Evolutionary conservation across 2,329 filamentous ascomycete species (phyloP), one percentile per base, ranked within the genome.

Genomic region (Penicillium expansum): DNA sequence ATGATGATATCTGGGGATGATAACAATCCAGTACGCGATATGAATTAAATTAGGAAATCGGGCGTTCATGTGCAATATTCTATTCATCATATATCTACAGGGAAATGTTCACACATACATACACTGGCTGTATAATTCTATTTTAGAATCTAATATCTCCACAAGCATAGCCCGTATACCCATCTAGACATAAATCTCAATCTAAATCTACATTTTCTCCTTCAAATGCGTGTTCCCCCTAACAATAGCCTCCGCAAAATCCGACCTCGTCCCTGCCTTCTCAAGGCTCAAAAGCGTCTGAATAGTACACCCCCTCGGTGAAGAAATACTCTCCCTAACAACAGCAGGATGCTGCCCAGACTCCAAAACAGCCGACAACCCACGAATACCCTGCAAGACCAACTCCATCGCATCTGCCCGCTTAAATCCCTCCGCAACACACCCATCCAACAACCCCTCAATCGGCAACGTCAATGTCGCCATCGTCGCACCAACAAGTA

Each of bases 221-320:
- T 59, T 64, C 56, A 71, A 59, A 63, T 71, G 70, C 38, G 62
- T 54, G 24, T 68, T 67, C 9, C 69, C 70, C 10, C 62, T 58
- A 11, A 72, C 64, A 18, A 86, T 78, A 16, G 82, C 81, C 58
- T 80, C 79, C 1, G 82, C 77, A 41, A 85, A 77, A 5, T 77
- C 76, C 0, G 82, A 82, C 63, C 83, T 76, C n/a, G 84, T 77
- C 1, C 75, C 77, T 0, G 80, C 81, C 63, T 84, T 82, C 70
- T 86, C 84, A 18, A 87, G 71, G 18, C 82, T 81, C 65, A 85
- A 68, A 57, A 87, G 67, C 0, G 84, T 84, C 24, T 82, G 83
- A 60, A 86, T 85, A 1, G 85, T 87, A 70, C 84, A 86, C 0
- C 85, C 84, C 20, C 83, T 82, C 0, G 85, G 85, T 10, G 84